Evolutionary conservation across 2,329 filamentous ascomycete species (phyloP).

Genomic region (Penicillium aurantiogriseum): DNA sequence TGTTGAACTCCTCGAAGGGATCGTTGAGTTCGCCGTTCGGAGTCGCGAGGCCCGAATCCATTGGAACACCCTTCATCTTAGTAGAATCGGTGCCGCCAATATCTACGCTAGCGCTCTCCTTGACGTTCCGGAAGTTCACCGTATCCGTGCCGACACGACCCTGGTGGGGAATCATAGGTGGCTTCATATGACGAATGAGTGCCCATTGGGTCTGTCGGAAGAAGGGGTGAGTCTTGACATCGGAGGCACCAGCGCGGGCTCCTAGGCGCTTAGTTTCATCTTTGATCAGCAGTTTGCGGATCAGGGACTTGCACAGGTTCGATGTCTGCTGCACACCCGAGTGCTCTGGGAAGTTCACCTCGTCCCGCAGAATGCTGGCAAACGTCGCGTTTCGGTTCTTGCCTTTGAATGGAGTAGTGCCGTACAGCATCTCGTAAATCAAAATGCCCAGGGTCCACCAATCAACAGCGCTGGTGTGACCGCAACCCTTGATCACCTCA

Average conservation of each 20-base stretch:
- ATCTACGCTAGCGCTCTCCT: constrained; percentile 94
- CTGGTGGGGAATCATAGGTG: constrained; percentile 90
- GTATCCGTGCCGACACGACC: constrained; percentile 82
- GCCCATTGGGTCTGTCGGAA: constrained; percentile 97
- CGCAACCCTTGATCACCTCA: constrained; percentile 97
- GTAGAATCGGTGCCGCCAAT: constrained; percentile 45
- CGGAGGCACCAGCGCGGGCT: constrained; percentile 89
- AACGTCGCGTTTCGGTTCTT: constrained; percentile 99
- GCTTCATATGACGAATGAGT: constrained; percentile 94
- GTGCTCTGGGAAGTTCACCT: constrained; percentile 93
- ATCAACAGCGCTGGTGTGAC: constrained; percentile 96
- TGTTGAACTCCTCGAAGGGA: constrained; percentile 98
- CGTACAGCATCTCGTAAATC: constrained; percentile 98
- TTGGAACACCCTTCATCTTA: constrained; percentile 70
- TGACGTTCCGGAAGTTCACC: constrained; percentile 95
- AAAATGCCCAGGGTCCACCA: constrained; percentile 99
- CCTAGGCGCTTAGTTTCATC: constrained; percentile 92
- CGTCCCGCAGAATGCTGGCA: constrained; percentile 92
- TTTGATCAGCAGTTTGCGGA: constrained; percentile 95
- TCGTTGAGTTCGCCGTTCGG: constrained; percentile 79
- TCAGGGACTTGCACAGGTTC: constrained; percentile 92
- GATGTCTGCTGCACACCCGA: constrained; percentile 80
- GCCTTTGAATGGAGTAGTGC: constrained; percentile 97
- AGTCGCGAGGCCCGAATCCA: constrained; percentile 82
- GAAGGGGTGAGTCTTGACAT: constrained; percentile 95